Conservation (phyloP, 768 basidiomycete genomes). For the Termitomyces sp. region DNA sequence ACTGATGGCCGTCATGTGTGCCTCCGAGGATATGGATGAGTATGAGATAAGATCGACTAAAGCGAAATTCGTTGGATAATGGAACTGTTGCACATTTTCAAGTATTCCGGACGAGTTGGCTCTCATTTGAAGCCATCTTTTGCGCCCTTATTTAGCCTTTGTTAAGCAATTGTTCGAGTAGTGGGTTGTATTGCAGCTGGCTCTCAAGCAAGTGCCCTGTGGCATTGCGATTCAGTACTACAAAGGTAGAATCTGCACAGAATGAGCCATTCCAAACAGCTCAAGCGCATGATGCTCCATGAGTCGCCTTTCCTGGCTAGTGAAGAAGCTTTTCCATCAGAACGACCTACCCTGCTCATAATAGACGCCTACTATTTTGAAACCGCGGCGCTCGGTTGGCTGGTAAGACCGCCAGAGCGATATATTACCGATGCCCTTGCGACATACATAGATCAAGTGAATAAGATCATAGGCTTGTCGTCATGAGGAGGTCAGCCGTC, state of each 20-base stretch:
- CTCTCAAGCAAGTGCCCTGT: not conserved
- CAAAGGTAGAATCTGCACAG: too few species aligned
- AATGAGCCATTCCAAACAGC: not conserved
- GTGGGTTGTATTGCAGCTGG: not conserved
- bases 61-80: too few species aligned
- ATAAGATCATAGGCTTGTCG: too few species aligned
- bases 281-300: not conserved
- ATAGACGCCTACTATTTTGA: not conserved
- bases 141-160: too few species aligned
- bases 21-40: too few species aligned
- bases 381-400: not conserved
- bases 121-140: too few species aligned
- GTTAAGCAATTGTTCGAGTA: not conserved
- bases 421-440: not conserved
- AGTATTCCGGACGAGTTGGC: not conserved
- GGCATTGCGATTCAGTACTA: not conserved
- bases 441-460: not conserved
- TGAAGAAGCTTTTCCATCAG: not conserved
- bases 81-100: not conserved
- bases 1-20: too few species aligned
- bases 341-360: not conserved
- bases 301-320: not conserved
- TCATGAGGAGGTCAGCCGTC: too few species aligned
- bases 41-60: too few species aligned
- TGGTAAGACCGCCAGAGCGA: not conserved